A percentile compares a stretch with the other conserved stretches of the same genome.
Evolutionary conservation across 1,284 basidiomycete genomes (phyloP).

Genomic region (Marasmius tenuissimus): DNA sequence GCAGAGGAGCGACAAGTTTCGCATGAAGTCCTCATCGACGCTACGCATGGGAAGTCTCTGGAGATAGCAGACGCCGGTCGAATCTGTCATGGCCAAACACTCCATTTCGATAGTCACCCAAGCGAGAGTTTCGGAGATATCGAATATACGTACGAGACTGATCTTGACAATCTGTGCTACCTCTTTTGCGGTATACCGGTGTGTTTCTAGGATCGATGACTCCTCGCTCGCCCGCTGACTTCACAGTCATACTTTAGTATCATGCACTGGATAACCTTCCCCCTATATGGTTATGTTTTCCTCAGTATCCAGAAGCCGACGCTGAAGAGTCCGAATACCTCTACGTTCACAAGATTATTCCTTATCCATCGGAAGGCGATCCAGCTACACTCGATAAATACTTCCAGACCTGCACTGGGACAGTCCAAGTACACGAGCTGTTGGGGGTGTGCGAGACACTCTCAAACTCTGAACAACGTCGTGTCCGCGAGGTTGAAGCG

Average conservation of each 20-base stretch:
- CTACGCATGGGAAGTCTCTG: not conserved
- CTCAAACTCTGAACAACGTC: too few species aligned
- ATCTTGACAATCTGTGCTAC: not conserved
- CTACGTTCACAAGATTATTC: not conserved
- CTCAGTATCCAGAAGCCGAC: not conserved
- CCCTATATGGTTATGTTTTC: too few species aligned
- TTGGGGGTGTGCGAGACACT: too few species aligned
- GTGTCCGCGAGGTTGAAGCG: not conserved
- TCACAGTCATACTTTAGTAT: too few species aligned
- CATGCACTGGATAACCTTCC: not conserved
- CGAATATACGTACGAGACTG: not conserved
- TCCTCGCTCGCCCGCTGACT: too few species aligned
- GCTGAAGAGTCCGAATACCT: not conserved
- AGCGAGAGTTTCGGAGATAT: not conserved
- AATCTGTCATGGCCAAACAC: not conserved
- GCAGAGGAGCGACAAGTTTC: not conserved
- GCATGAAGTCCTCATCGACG: not conserved
- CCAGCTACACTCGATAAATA: too few species aligned
- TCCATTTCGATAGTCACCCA: not conserved
- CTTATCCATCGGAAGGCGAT: not conserved
- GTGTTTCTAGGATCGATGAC: not conserved
- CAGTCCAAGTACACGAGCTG: too few species aligned
- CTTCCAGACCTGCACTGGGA: too few species aligned
- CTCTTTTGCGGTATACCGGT: too few species aligned
- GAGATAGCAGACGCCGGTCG: not conserved